Evolutionary conservation across 257 asterid species (phyloP).

Genomic region (Solanum ahanhuiri): DNA sequence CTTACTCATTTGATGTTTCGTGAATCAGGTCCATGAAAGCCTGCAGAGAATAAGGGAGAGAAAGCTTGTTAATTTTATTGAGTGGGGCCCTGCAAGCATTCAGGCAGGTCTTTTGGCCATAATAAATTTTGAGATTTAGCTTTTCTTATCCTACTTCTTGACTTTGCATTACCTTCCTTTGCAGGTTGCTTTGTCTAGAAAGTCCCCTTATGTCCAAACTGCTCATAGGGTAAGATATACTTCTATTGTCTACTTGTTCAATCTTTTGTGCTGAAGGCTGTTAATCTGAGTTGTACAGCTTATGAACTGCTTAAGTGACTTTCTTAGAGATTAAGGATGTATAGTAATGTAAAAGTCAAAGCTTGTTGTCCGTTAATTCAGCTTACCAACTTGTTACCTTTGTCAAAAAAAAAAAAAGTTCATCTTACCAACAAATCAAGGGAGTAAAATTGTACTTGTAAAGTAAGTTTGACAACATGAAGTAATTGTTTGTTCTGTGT

Average conservation of each 20-base stretch:
- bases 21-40: conserved; percentile 90
- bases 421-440: neutral
- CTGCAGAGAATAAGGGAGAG: conserved; percentile 96
- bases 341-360: neutral
- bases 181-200: conserved; percentile 97
- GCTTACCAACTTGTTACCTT: neutral
- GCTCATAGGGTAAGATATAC: conserved; percentile 82
- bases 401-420: no score
- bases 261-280: neutral
- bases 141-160: neutral
- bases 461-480: neutral
- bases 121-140: neutral
- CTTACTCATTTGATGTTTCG: conserved; percentile 9
- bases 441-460: neutral
- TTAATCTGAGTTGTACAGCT: neutral
- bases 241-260: neutral
- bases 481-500: neutral
- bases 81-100: conserved; percentile 99
- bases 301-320: neutral
- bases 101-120: conserved; percentile 40
- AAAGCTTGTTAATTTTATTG: conserved; percentile 93
- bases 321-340: neutral
- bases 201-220: conserved; percentile 96
- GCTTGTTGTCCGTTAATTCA: neutral
- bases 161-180: conserved; percentile 9